Percentiles rank a stretch among this genome's conserved stretches.
Conservation (phyloP, 2,329 filamentous ascomycete genomes). For the Botrytis pseudocinerea region DNA sequence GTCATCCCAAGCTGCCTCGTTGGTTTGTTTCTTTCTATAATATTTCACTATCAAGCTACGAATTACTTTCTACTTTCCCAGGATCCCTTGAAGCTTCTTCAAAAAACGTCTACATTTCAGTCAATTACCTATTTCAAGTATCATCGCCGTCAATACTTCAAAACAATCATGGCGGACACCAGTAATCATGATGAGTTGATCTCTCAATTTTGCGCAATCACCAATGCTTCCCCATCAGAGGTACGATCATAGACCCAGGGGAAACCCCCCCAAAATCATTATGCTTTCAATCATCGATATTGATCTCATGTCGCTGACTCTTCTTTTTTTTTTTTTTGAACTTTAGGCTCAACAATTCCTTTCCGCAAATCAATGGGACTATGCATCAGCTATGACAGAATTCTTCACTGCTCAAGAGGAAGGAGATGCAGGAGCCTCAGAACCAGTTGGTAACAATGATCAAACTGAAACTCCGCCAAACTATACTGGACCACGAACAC, state of each 20-base stretch:
- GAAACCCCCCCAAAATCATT: neutral
- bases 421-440: conserved; percentile 46
- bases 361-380: conserved; percentile 63
- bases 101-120: no score
- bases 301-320: neutral
- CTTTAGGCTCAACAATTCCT: conserved; percentile 67
- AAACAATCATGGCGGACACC: conserved; percentile 39
- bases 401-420: conserved; percentile 62
- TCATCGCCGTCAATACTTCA: conserved; percentile 34
- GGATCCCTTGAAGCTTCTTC: neutral
- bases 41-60: conserved; percentile 4
- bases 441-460: conserved; percentile 46
- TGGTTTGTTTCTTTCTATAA: conserved; percentile 10
- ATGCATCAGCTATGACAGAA: conserved; percentile 60
- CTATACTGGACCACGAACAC: conserved; percentile 62
- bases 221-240: conserved; percentile 51
- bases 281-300: neutral
- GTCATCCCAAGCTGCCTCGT: conserved; percentile 29
- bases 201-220: conserved; percentile 57
- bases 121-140: neutral
- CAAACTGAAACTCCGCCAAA: conserved; percentile 36
- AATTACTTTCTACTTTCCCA: neutral
- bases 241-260: conserved; percentile 41
- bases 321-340: neutral
- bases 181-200: conserved; percentile 48